Base-by-base conservation (phyloP, 2,329 filamentous ascomycete species). In the Ophiostoma sp. region DNA sequence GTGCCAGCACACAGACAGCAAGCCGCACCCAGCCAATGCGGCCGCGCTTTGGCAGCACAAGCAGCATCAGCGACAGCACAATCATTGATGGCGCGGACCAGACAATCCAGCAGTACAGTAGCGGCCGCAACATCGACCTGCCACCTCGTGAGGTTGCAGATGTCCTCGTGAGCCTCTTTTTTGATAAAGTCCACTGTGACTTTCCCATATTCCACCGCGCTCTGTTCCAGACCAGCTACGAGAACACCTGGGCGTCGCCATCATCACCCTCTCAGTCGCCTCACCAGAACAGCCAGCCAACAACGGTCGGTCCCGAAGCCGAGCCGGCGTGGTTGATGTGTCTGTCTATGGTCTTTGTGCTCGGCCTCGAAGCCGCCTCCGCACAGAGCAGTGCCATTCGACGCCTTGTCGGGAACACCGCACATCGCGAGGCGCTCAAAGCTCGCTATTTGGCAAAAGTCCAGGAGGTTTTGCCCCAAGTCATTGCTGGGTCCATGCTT, bases 271-370 rank as follows among this genome's bases (percentile, higher is more conserved):
- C 27, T 16, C 45, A 64, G 64, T 44, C 49, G 5, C 52, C 49
- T 7, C 65, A 41, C n/a, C 52, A 58, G 14, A 40, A 12, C 6
- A 45, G 41, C 14, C 40, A 44, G 5, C 49, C 52, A 2, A 27
- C 66, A 63, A 64, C 38, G 11, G 64, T 67, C 27, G 38, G 58
- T 8, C 63, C 67, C 9, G 67, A 67, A 6, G 63, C 64, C 27
- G 70, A 73, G 16, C 70, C 72, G n/a, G 72, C 72, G 1, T 71
- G 71, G 71, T 65, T 72, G 8, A 71, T 73, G 72, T 70, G 71
- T 12, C 52, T 73, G 47, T 69, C 67, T 62, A 73, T 73, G 72
- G 72, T 73, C 2, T 70, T 73, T 44, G 72, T 72, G 52, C 69
- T 73, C 4, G 72, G 71, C 5, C 69, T 71, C 12, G 72, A 71